Conservation (phyloP, 495 filamentous ascomycete genomes). For the Astrocystis sublimbata region DNA sequence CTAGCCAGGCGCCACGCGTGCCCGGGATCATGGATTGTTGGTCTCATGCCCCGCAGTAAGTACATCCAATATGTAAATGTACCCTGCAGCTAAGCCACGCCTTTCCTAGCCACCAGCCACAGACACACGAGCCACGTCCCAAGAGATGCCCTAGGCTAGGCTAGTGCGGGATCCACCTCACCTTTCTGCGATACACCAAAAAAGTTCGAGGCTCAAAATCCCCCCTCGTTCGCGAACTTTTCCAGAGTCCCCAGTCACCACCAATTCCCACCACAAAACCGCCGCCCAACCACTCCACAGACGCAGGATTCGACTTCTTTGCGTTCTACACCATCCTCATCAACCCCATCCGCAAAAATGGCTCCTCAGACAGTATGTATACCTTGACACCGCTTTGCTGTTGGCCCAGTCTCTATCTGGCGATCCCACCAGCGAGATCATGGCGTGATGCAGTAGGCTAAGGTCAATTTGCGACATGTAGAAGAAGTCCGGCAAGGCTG, state of each 20-base stretch:
- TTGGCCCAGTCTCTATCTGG: constrained; percentile 56
- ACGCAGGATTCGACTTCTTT: constrained; percentile 65
- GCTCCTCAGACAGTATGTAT: constrained; percentile 74
- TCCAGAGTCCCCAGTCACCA: constrained; percentile 12
- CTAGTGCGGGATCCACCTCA: constrained; percentile 24
- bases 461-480: constrained; percentile 58
- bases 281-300: constrained; percentile 28
- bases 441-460: constrained; percentile 93
- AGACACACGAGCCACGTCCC: background rate
- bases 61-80: too few species aligned
- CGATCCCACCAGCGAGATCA: constrained; percentile 36
- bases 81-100: too few species aligned
- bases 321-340: constrained; percentile 47
- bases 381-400: constrained; percentile 82
- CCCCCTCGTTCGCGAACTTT: constrained; percentile 20
- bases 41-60: too few species aligned
- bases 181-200: constrained; percentile 35
- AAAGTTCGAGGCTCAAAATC: constrained; percentile 26
- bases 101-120: background rate
- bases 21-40: too few species aligned
- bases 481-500: constrained; percentile 65
- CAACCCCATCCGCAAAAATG: constrained; percentile 50
- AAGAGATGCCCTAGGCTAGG: constrained; percentile 3
- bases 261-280: constrained; percentile 19
- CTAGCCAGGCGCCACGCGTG: too few species aligned